These are phyloP conservation scores for Eucalyptus erythrocorys DNA, from an alignment of 345 rosid species.

Conservation along the genomic window DNA sequence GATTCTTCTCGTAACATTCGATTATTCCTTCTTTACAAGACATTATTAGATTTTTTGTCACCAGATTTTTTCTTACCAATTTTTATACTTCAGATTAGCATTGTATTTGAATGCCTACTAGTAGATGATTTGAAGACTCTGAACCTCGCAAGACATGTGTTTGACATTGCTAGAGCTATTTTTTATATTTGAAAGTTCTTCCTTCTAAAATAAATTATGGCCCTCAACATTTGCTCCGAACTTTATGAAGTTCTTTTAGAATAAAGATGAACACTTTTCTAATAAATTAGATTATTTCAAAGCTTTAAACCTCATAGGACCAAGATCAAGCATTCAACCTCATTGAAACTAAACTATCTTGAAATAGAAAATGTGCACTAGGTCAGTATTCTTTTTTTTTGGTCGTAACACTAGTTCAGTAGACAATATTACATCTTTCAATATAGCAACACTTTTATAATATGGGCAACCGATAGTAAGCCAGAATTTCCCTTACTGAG, in stretches of 20 bases:
- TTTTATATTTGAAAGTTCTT: not conserved
- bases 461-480: not conserved
- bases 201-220: not conserved
- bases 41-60: too few relatives aligned
- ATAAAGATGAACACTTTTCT: not conserved
- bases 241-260: not conserved
- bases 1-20: fast-evolving
- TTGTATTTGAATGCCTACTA: not conserved
- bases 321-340: not conserved
- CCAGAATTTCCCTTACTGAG: not conserved
- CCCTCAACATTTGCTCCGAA: not conserved
- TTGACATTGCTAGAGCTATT: not conserved
- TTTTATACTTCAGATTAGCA: too few relatives aligned
- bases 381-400: not conserved
- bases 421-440: not conserved
- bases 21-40: too few relatives aligned
- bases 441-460: not conserved
- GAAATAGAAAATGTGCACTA: not conserved
- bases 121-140: not conserved
- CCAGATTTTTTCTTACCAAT: too few relatives aligned
- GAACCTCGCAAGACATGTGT: not conserved
- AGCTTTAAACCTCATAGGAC: not conserved
- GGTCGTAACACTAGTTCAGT: too few relatives aligned
- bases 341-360: not conserved
- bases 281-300: not conserved